phyloP scores from a whole-genome alignment of 768 basidiomycete genomes.

The Russula lepida region DNA sequence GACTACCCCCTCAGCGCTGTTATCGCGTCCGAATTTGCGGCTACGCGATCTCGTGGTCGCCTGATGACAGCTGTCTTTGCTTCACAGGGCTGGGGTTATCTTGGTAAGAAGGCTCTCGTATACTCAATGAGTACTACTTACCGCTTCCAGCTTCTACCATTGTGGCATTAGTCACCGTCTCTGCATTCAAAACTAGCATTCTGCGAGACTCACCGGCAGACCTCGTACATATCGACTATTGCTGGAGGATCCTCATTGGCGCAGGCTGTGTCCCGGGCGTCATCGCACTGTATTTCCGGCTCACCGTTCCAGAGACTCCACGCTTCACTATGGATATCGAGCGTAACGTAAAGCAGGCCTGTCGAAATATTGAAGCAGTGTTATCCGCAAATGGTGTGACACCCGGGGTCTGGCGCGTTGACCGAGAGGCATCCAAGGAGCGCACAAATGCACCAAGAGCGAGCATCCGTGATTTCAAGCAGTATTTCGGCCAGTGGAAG shows the following conservation, averaged over 20 bases:
- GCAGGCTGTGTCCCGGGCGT: slow-evolving; percentile 75
- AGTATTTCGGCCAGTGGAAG: slow-evolving; percentile 63
- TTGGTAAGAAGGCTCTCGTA: slow-evolving; percentile 38
- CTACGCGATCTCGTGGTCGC: slow-evolving; percentile 70
- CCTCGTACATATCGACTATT: slow-evolving; percentile 52
- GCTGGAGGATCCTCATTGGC: slow-evolving; percentile 86
- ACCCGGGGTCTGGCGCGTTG: slow-evolving; percentile 35
- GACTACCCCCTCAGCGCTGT: slow-evolving; percentile 83
- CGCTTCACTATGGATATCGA: slow-evolving; percentile 91
- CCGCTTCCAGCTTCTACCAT: slow-evolving; percentile 47
- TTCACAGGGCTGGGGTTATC: slow-evolving; percentile 81
- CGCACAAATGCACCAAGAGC: slow-evolving; percentile 63
- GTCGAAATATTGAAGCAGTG: slow-evolving; percentile 64
- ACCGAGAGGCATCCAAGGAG: slow-evolving; percentile 50
- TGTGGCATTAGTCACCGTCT: slow-evolving; percentile 52
- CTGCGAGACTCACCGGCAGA: slow-evolving; percentile 37
- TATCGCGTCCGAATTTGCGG: slow-evolving; percentile 84
- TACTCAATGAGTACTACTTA: neutral
- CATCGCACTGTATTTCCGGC: slow-evolving; percentile 82
- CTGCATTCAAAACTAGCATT: slow-evolving; percentile 56
- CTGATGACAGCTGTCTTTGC: slow-evolving; percentile 90
- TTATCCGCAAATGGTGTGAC: slow-evolving; percentile 32
- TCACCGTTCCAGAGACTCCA: slow-evolving; percentile 91
- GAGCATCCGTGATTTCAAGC: slow-evolving; percentile 52
- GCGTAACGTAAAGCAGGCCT: slow-evolving; percentile 68